A percentile compares a stretch with the other conserved stretches of the same genome.
Conservation (phyloP, 2,329 filamentous ascomycete genomes). For the Apiospora aurea region DNA sequence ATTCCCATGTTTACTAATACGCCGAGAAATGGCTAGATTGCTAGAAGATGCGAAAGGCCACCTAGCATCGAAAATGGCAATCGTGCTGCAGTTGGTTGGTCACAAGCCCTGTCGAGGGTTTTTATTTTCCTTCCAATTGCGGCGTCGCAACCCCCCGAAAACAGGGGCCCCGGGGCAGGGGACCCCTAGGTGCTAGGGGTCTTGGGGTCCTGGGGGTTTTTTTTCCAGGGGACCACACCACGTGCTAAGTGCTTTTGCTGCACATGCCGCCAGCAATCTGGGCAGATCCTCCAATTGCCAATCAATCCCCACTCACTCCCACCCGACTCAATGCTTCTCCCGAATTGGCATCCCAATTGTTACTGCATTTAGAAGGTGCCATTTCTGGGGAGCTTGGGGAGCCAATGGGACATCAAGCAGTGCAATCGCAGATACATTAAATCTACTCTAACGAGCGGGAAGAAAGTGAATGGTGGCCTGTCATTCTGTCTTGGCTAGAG, state of each 20-base stretch:
- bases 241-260: not conserved
- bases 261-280: constrained; percentile 8
- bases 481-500: not conserved
- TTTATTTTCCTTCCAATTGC: constrained; percentile 18
- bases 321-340: not conserved
- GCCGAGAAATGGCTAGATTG: not conserved
- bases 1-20: not conserved
- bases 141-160: not conserved
- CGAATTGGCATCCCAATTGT: not conserved
- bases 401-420: not conserved
- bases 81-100: not conserved
- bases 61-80: not conserved
- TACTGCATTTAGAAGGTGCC: constrained; percentile 6
- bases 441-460: not conserved
- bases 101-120: constrained; percentile 1
- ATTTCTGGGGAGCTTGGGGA: not conserved
- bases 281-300: constrained; percentile 2
- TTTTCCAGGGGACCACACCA: not conserved
- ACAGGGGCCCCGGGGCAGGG: not conserved
- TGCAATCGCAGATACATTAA: not conserved
- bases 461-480: not conserved
- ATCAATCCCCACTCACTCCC: constrained; percentile 20
- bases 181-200: not conserved
- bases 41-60: not conserved
- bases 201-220: not conserved